Conservation (phyloP, 176 grass and related monocot genomes). For the Triticum monococcum region DNA sequence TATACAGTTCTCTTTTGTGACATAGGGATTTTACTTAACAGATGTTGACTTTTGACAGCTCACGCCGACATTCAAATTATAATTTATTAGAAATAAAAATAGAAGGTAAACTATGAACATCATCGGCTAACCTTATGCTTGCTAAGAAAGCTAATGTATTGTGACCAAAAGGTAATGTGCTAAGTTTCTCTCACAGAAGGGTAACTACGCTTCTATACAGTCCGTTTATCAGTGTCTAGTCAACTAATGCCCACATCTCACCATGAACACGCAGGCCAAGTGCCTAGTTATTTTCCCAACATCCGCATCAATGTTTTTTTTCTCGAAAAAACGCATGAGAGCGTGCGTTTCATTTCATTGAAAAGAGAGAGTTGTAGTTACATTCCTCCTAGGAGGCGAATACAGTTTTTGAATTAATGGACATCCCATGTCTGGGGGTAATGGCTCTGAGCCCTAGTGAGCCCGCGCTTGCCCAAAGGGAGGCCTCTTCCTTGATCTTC, state of each 20-base stretch:
- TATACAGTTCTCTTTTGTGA: not conserved
- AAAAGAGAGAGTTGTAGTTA: no score
- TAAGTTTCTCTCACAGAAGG: conserved; percentile 17
- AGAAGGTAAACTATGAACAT: conserved; percentile 3
- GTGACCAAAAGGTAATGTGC: not conserved
- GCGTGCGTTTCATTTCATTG: no score
- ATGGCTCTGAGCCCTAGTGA: no score
- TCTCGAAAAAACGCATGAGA: no score
- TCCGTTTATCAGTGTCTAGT: not conserved
- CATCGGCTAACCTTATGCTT: conserved; percentile 6
- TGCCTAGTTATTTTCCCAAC: not conserved
- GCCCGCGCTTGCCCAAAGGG: no score
- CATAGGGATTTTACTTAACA: conserved; percentile 8
- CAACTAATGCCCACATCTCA: not conserved
- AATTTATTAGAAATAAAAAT: not conserved
- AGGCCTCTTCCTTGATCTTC: no score
- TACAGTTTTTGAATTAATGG: no score
- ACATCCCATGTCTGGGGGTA: no score
- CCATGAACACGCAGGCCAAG: not conserved
- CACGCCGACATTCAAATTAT: not conserved
- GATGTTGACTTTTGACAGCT: conserved; percentile 1
- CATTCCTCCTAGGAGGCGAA: no score
- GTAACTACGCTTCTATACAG: conserved; percentile 1
- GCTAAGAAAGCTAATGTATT: not conserved
- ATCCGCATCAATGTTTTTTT: not conserved